phyloP scores from a whole-genome alignment of 768 basidiomycete genomes.

The Lenzites betulinus region DNA sequence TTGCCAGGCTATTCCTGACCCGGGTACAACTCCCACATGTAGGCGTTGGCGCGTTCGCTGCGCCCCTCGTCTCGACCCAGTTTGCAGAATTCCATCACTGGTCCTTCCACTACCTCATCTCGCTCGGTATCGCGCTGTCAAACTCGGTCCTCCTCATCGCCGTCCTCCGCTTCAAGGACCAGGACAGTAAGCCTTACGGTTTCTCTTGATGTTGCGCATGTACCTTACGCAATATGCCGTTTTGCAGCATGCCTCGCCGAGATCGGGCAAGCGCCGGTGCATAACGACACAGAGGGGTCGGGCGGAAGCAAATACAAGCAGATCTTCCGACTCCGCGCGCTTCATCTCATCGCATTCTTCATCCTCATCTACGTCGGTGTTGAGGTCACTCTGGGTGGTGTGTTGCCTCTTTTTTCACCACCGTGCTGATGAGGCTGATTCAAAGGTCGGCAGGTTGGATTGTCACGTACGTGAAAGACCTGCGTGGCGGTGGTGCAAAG shows the following conservation, averaged over 20 bases:
- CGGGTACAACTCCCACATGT: neutral
- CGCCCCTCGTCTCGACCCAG: conserved; percentile 82
- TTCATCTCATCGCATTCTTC: conserved; percentile 47
- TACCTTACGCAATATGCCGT: neutral
- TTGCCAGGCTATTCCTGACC: no score
- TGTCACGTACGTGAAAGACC: conserved; percentile 50
- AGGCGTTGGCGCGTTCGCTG: conserved; percentile 66
- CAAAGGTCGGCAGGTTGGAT: conserved; percentile 46
- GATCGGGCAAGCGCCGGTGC: conserved; percentile 50
- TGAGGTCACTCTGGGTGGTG: conserved; percentile 40
- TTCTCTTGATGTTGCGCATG: neutral
- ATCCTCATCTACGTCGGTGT: conserved; percentile 46
- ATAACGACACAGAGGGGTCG: conserved; percentile 30
- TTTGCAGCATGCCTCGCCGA: conserved; percentile 51
- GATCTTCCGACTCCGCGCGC: conserved; percentile 41
- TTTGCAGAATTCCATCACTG: conserved; percentile 67
- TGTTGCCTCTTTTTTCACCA: conserved; percentile 14
- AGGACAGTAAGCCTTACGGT: conserved; percentile 60
- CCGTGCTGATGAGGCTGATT: neutral
- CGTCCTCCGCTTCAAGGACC: conserved; percentile 69
- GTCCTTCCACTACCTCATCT: conserved; percentile 79
- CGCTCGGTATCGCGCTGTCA: conserved; percentile 62
- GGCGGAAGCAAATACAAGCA: conserved; percentile 46
- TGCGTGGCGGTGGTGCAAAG: conserved; percentile 46
- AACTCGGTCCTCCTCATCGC: conserved; percentile 53